A percentile compares a stretch with the other conserved stretches of the same genome.
Conservation (phyloP, 768 basidiomycete species). For the Holtermannia corniformis region DNA sequence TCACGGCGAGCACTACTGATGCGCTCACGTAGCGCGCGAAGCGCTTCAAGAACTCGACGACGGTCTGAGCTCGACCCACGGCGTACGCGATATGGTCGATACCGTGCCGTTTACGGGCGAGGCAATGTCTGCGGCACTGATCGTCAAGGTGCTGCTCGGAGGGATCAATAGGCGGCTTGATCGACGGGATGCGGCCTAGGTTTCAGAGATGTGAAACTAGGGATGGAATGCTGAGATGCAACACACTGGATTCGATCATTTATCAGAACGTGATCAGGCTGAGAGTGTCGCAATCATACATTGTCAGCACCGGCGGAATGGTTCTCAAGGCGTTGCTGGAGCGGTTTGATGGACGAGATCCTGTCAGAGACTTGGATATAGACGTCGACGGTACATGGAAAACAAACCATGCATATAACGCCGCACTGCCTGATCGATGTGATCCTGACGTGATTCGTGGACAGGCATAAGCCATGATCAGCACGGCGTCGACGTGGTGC, state of each 20-base stretch:
- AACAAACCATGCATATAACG: too few relatives aligned
- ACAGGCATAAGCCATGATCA: too few relatives aligned
- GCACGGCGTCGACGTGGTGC: too few relatives aligned
- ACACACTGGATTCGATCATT: conserved; percentile 30
- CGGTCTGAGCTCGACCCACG: conserved; percentile 44
- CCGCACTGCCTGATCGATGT: too few relatives aligned
- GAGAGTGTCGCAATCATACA: conserved; percentile 41
- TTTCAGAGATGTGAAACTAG: conserved; percentile 6
- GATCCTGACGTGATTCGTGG: too few relatives aligned
- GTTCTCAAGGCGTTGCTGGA: too few relatives aligned
- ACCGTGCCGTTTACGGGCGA: conserved; percentile 51
- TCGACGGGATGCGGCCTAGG: conserved; percentile 13
- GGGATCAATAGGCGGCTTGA: conserved; percentile 56
- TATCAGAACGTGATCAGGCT: conserved; percentile 20
- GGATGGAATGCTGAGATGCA: conserved; percentile 23
- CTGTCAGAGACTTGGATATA: too few relatives aligned
- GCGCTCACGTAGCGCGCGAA: conserved; percentile 37
- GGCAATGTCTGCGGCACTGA: conserved; percentile 45
- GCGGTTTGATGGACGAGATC: too few relatives aligned
- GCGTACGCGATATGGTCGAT: conserved; percentile 58
- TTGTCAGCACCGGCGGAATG: too few relatives aligned
- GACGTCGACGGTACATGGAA: too few relatives aligned
- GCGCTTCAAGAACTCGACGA: conserved; percentile 54
- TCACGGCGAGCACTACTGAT: not conserved
- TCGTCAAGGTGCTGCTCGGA: conserved; percentile 58